Percentiles rank a stretch among this genome's conserved stretches.
phyloP scores from a whole-genome alignment of 2,329 filamentous ascomycete genomes.

The Penicillium glabrum region DNA sequence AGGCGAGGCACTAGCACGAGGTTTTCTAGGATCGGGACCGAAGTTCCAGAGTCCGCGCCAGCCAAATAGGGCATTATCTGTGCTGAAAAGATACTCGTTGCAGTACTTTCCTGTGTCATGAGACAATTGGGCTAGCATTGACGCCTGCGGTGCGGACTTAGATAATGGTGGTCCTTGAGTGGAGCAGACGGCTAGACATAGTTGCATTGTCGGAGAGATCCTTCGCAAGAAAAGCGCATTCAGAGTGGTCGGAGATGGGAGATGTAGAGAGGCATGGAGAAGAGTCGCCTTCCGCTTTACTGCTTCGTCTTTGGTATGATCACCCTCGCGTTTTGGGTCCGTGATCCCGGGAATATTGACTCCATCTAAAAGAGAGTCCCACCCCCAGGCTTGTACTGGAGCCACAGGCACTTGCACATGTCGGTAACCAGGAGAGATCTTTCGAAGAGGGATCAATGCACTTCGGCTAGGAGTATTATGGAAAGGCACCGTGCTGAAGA shows the following conservation, averaged over 20 bases:
- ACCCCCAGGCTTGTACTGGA: slow-evolving; percentile 34
- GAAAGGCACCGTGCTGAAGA: slow-evolving; percentile 86
- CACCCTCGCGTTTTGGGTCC: slow-evolving; percentile 50
- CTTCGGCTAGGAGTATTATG: slow-evolving; percentile 66
- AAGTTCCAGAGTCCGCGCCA: slow-evolving; percentile 93
- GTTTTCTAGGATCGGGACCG: slow-evolving; percentile 60
- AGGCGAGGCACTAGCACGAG: slow-evolving; percentile 49
- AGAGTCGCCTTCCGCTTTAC: slow-evolving; percentile 41
- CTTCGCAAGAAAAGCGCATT: slow-evolving; percentile 82
- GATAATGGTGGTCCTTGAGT: slow-evolving; percentile 42
- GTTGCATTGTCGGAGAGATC: slow-evolving; percentile 72
- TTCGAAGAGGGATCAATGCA: slow-evolving; percentile 71
- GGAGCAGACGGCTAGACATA: slow-evolving; percentile 66
- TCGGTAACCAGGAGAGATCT: slow-evolving; percentile 78
- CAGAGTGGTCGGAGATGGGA: slow-evolving; percentile 72
- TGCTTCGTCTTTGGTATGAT: slow-evolving; percentile 10
- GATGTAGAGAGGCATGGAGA: slow-evolving; percentile 46
- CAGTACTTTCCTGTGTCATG: slow-evolving; percentile 87
- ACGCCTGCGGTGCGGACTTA: slow-evolving; percentile 46
- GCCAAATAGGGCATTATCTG: slow-evolving; percentile 86
- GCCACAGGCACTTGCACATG: slow-evolving; percentile 59
- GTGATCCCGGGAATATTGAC: slow-evolving; percentile 20
- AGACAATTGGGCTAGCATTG: slow-evolving; percentile 45
- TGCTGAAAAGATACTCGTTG: slow-evolving; percentile 86
- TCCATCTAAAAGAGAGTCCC: slow-evolving; percentile 31